phyloP scores from a whole-genome alignment of 306 rosid genomes.

The Ammopiptanthus mongolicus region DNA sequence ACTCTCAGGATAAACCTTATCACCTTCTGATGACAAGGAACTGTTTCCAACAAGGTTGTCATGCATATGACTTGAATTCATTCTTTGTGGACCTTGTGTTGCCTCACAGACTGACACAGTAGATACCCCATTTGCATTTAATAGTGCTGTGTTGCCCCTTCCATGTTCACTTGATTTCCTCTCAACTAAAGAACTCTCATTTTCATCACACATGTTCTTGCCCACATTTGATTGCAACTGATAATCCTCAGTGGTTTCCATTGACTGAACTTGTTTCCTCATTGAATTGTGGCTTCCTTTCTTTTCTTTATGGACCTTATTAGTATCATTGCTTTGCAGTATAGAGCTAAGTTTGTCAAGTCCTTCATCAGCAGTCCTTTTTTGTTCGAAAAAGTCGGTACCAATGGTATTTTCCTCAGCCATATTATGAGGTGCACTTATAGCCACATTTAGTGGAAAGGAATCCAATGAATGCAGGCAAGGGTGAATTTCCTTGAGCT shows the following conservation, averaged over 20 bases:
- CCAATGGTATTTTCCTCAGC: constrained; percentile 45
- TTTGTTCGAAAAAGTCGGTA: constrained; percentile 22
- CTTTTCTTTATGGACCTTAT: constrained; percentile 13
- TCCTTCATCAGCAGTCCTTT: constrained; percentile 14
- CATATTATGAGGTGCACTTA: constrained; percentile 44
- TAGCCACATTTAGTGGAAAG: constrained; percentile 40
- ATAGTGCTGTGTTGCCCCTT: background rate
- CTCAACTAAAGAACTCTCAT: constrained; percentile 20
- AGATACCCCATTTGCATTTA: background rate
- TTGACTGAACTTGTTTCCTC: constrained; percentile 17
- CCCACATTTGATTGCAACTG: constrained; percentile 24
- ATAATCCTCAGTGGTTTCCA: constrained; percentile 15
- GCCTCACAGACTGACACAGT: background rate
- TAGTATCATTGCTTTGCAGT: background rate
- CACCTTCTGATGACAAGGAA: constrained; percentile 30
- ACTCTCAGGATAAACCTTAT: constrained; percentile 33
- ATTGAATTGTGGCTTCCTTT: constrained; percentile 20
- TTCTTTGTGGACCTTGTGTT: constrained; percentile 18
- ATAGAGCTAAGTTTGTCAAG: constrained; percentile 20
- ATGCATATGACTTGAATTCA: background rate
- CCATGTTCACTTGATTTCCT: constrained; percentile 23
- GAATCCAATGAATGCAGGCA: constrained; percentile 54
- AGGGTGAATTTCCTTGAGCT: constrained; percentile 42
- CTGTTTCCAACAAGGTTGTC: constrained; percentile 22
- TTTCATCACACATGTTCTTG: constrained; percentile 22